A percentile compares a stretch with the other conserved stretches of the same genome.
Conservation (phyloP, 805 yeast genomes). For the Kodamaea jinghongensis region DNA sequence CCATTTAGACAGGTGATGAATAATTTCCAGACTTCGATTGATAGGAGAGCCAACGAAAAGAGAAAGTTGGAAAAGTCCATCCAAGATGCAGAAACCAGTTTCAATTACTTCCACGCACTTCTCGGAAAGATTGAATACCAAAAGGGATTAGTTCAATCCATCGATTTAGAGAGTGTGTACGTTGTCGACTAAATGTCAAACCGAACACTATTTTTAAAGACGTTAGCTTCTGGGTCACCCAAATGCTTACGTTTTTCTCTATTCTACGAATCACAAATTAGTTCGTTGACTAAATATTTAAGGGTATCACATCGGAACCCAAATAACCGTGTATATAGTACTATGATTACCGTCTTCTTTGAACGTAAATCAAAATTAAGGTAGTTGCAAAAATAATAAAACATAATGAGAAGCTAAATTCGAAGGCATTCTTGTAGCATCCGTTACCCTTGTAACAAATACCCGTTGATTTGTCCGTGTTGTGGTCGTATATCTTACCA, state of each 20-base stretch:
- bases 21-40: constrained; percentile 64
- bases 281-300: no score
- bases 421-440: constrained; percentile 39
- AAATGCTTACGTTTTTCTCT: no score
- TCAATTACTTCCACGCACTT: constrained; percentile 52
- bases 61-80: constrained; percentile 52
- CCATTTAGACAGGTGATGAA: constrained; percentile 82
- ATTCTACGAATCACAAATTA: no score
- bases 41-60: constrained; percentile 56
- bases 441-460: constrained; percentile 35
- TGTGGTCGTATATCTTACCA: constrained; percentile 52
- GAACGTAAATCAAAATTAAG: constrained; percentile 25
- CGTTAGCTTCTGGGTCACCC: no score
- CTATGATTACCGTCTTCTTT: constrained; percentile 14
- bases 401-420: constrained; percentile 28
- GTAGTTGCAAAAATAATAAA: constrained; percentile 23
- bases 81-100: constrained; percentile 54
- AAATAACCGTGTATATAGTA: constrained; percentile 4
- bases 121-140: constrained; percentile 45
- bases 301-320: no score
- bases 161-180: constrained; percentile 44
- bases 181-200: constrained; percentile 42
- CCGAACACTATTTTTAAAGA: no score
- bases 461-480: constrained; percentile 38
- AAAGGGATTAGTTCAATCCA: constrained; percentile 36